Evolutionary conservation across 257 asterid genomes (phyloP).

Genomic region (Petunia axillaris): DNA sequence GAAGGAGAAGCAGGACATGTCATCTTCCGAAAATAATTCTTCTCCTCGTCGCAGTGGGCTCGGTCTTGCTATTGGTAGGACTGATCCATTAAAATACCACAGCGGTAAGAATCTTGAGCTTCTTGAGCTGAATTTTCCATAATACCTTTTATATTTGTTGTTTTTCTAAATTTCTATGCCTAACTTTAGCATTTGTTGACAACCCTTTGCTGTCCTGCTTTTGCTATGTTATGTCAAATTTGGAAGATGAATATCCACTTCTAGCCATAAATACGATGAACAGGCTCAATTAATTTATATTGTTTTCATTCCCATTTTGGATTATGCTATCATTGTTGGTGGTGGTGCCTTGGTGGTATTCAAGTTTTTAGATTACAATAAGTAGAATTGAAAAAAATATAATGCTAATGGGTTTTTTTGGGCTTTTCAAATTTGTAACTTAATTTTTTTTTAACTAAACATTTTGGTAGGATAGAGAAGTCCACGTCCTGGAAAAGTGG

Average conservation of each 20-base stretch:
- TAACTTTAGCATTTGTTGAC: neutral
- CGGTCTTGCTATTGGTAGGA: constrained; percentile 75
- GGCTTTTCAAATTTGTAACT: neutral
- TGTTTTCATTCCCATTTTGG: neutral
- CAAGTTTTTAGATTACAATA: neutral
- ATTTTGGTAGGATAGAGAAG: neutral
- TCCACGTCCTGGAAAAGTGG: neutral
- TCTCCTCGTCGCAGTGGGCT: constrained; percentile 76
- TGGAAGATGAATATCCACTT: neutral
- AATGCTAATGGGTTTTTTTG: neutral
- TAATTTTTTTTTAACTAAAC: neutral
- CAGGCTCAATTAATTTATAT: neutral
- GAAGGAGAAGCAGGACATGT: constrained; percentile 27
- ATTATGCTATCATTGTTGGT: neutral
- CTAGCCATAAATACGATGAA: neutral
- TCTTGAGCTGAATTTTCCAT: neutral
- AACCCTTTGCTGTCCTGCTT: neutral
- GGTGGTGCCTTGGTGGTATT: neutral
- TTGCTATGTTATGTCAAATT: neutral
- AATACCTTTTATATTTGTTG: neutral
- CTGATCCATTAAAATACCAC: constrained; percentile 37
- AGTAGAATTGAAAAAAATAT: neutral
- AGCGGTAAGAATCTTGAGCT: constrained; percentile 49
- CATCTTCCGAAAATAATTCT: constrained; percentile 44
- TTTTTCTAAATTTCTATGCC: neutral